Evolutionary conservation across 2,329 filamentous ascomycete genomes (phyloP), one percentile per base, ranked within the genome.

Genomic region (Colletotrichum falcatum): DNA sequence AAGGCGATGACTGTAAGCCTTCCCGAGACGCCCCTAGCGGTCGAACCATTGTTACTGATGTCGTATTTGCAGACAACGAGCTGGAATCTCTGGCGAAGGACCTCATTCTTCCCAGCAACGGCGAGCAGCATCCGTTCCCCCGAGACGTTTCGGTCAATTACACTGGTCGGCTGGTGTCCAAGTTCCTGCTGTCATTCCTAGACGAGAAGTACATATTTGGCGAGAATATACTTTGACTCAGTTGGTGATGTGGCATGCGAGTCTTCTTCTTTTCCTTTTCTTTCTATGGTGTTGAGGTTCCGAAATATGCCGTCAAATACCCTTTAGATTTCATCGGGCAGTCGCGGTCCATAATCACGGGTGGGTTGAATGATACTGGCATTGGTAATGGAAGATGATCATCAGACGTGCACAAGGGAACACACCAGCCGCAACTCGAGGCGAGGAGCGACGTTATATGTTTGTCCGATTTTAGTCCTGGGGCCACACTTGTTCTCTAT

Each of bases 381-480:
- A 62, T n/a, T n/a, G n/a, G n/a, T 42, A 42, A 53, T 35, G 6
- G 11, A 53, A 11, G 11, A 51, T 11, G 16, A 8, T 54, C 20
- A 42, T 7, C 5, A 3, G 28, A 28, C 7, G 16, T 20, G n/a
- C 18, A n/a, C 23, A 14, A 28, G 30, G 26, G 26, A 20, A 44
- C 16, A 51, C 33, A 61, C 44, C 46, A 28, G n/a, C 11, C 35
- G 14, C 33, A 46, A 35, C 65, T 58, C 61, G 12, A 48, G 23
- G 23, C 20, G 48, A 53, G 46, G 46, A 33, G 28, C 26, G 20
- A 23, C 49, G 48, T 62, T 44, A 55, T 54, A 85, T 89, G 86
- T 90, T 77, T 86, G 87, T 87, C 87, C 86, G 84, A 83, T 85
- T 85, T 85, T 90, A 90, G 88, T 90, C 88, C 88, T 83, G 84